These are phyloP conservation scores for Colletotrichum tropicicola DNA, from an alignment of 2,329 filamentous ascomycete genomes.

Conservation along the genomic window DNA sequence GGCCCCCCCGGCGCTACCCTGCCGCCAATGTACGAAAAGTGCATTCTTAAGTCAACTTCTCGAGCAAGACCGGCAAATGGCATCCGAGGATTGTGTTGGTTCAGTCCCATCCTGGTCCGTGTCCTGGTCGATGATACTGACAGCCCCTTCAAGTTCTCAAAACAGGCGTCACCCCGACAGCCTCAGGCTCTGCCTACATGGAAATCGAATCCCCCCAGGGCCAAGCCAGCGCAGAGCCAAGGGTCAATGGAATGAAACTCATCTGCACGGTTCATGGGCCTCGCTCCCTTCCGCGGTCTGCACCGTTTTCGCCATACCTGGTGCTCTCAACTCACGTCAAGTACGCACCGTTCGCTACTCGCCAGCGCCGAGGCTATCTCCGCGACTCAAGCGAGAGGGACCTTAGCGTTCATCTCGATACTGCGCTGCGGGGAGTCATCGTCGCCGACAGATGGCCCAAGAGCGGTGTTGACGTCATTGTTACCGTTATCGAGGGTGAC, in stretches of 20 bases:
- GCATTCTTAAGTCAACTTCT: conserved; percentile 45
- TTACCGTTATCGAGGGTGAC: conserved; percentile 93
- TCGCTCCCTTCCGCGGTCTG: conserved; percentile 86
- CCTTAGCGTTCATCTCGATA: conserved; percentile 89
- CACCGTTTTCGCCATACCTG: conserved; percentile 91
- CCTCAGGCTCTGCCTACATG: conserved; percentile 90
- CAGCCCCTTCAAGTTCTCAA: conserved; percentile 75
- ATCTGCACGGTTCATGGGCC: conserved; percentile 94
- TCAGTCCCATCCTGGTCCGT: background rate
- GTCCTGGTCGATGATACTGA: background rate
- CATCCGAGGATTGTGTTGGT: conserved; percentile 86
- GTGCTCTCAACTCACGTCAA: conserved; percentile 94
- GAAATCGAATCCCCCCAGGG: conserved; percentile 66
- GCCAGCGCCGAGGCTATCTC: conserved; percentile 83
- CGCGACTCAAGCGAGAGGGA: conserved; percentile 89
- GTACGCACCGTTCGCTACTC: conserved; percentile 92
- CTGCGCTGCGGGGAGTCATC: conserved; percentile 86
- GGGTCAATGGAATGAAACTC: conserved; percentile 81
- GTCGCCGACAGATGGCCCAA: conserved; percentile 99
- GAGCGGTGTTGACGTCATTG: conserved; percentile 92
- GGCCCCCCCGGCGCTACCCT: conserved; percentile 81
- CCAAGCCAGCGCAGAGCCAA: conserved; percentile 44
- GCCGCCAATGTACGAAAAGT: conserved; percentile 74
- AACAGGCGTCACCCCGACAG: conserved; percentile 91
- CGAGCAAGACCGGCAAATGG: conserved; percentile 72